Evolutionary conservation across 352 stramenopile genomes (phyloP).

Genomic region (Phytophthora pini): DNA sequence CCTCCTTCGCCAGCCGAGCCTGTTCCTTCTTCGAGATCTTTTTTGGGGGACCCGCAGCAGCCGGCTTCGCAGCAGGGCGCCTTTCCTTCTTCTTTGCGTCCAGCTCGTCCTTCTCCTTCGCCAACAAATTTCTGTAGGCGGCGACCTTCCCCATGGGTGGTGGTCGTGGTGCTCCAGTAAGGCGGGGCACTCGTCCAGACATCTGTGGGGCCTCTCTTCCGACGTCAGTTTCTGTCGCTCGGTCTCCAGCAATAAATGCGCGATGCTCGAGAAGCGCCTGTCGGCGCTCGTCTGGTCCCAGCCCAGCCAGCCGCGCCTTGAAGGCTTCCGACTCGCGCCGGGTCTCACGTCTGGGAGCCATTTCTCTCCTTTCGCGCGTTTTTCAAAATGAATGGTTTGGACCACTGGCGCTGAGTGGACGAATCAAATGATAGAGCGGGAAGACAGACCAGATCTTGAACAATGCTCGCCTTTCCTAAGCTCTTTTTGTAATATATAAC

Average conservation of each 20-base stretch:
- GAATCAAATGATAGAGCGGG: no score
- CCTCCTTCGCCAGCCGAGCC: background rate
- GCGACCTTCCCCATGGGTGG: slow-evolving; percentile 12
- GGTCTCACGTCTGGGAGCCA: slow-evolving; percentile 5
- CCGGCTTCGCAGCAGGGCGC: slow-evolving; percentile 2
- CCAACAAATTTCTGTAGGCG: background rate
- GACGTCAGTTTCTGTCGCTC: slow-evolving; percentile 13
- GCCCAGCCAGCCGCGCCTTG: background rate
- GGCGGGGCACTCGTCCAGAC: background rate
- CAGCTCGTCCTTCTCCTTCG: background rate
- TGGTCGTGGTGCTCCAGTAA: background rate
- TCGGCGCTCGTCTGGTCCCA: background rate
- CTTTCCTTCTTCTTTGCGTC: background rate
- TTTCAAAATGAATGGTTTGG: slow-evolving; percentile 1
- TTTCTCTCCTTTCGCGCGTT: background rate
- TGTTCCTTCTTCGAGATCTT: no score
- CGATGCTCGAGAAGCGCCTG: slow-evolving; percentile 1
- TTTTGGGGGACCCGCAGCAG: background rate
- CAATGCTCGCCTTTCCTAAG: no score
- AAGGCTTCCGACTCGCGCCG: slow-evolving; percentile 4
- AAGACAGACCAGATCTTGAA: no score
- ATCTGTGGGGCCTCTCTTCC: background rate
- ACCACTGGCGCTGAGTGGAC: no score
- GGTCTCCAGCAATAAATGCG: background rate
- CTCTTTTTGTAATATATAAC: background rate